Base-by-base conservation (phyloP, 768 basidiomycete genomes). In the Phlegmacium glaucopus region DNA sequence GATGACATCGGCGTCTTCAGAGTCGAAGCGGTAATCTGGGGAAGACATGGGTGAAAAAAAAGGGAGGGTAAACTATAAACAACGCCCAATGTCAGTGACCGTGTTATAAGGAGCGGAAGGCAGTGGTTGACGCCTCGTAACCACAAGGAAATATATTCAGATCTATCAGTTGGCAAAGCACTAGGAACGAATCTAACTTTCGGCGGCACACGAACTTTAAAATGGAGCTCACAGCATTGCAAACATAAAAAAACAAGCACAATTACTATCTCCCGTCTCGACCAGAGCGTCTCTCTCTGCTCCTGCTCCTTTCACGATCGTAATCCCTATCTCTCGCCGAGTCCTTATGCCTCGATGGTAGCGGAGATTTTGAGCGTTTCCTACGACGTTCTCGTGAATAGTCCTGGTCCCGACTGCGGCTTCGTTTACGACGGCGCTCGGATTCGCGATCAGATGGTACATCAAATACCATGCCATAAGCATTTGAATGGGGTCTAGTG, bases 401-500 rank as follows among this genome's bases (percentile, higher is more conserved):
- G 4, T 69, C 61, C 42, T 68, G 60, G 26, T 79, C 75, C 18
- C 71, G 70, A 50, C 82, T 83, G 42, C 77, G 66, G 50, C 78
- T 81, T 22, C 76, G 74, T 54, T 76, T 78, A 38, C 75, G 67
- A 34, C 71, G 71, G 39, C 73, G 74, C 17, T 61, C 65, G 16
- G 61, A 56, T 11, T 63, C 64, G 27, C 58, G 57, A 52, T 53
- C 63, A 43, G 67, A 66, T n/a, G 75, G 71, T n/a, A 85, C 74
- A 50, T 94, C 91, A 63, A 94, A 94, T 17, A 94, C 87, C 86
- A 94, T 83, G 16, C 80, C 82, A 60, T 93, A 91, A 13, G 68
- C 72, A 30, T 65, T 53, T 29, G 50, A 42, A 25, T 45, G 22
- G 22, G 22, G 53, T n/a, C 45, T 39, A 11, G 50, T 42, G 6